Base-by-base conservation (phyloP, 108 stramenopile genomes). In the Cyclotella atomus region DNA sequence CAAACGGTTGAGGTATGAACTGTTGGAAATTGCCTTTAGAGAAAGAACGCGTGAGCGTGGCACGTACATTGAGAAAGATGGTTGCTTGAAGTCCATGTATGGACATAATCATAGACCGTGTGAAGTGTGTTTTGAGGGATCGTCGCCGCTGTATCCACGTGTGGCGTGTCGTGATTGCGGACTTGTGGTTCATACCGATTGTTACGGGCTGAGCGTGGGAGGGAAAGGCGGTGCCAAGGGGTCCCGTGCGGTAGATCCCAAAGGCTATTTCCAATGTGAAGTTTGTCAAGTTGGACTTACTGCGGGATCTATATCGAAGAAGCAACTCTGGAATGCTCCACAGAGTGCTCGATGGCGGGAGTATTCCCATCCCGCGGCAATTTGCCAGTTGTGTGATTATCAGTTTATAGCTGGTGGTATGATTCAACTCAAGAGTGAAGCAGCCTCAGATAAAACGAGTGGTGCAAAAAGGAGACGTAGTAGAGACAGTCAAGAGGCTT, bases 121-220 rank as follows among this genome's bases (percentile, higher is more conserved):
- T 52, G 77, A 79, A 24, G 77, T 79, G 32, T 79, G 77, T 66
- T 79, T 79, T 36, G 9, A 59, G 36, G 71, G 71, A 29, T 28
- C 65, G 7, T 63, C 65, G 59, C 57, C 43, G 5, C 14, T 50
- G 7, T 52, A 67, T 24, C 71, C 65, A 50, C 63, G 77, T 12
- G 77, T 79, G 8, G 77, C 77, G 1, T 79, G 77, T 52, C 77
- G 71, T 21, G 59, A 59, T 14, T 79, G 77, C 27, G 71, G 77
- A 32, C 66, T 79, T 24, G 65, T 79, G 25, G 77, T 72, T 43
- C 77, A 79, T 36, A 79, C 77, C 1, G 12, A 72, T 2, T 79
- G 77, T 61, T 79, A 79, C 61, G 70, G 77, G 3, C 56, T 79
- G 0, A 27, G 35, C 43, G 77, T n/a, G n/a, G n/a, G n/a, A n/a